Percentiles rank a stretch among this genome's conserved stretches.
phyloP scores from a whole-genome alignment of 2,329 filamentous ascomycete species.

The Aspergillus aculeatus region DNA sequence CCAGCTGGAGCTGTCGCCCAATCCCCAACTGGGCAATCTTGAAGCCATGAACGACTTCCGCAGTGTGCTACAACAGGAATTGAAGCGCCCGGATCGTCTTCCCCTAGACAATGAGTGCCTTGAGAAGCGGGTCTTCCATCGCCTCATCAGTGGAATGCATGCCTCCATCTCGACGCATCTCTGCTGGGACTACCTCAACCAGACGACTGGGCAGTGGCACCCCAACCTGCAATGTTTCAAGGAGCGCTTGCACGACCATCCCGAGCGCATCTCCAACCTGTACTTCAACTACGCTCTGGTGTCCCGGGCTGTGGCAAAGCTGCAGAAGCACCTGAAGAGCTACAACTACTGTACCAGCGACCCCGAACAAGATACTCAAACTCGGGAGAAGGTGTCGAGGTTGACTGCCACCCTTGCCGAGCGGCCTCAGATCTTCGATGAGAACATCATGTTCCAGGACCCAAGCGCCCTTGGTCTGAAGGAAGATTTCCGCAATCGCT shows the following conservation, averaged over 20 bases:
- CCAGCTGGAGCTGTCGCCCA: slow-evolving; percentile 28
- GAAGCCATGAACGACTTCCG: slow-evolving; percentile 62
- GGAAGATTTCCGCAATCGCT: slow-evolving; percentile 95
- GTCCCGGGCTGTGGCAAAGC: slow-evolving; percentile 84
- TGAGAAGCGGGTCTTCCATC: slow-evolving; percentile 98
- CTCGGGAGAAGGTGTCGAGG: slow-evolving; percentile 76
- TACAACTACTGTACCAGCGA: slow-evolving; percentile 96
- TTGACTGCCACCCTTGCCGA: slow-evolving; percentile 70
- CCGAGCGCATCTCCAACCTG: slow-evolving; percentile 91
- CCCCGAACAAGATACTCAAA: slow-evolving; percentile 70
- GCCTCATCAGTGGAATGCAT: slow-evolving; percentile 95
- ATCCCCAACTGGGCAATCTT: slow-evolving; percentile 43
- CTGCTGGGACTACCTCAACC: slow-evolving; percentile 94
- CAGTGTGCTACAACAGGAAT: slow-evolving; percentile 55
- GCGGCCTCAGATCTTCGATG: slow-evolving; percentile 79
- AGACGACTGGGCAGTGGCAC: slow-evolving; percentile 88
- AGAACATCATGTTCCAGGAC: slow-evolving; percentile 87
- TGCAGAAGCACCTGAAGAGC: slow-evolving; percentile 73
- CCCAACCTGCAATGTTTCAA: slow-evolving; percentile 90
- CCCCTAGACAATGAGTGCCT: slow-evolving; percentile 88
- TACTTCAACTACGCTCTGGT: slow-evolving; percentile 99
- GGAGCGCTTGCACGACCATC: slow-evolving; percentile 75
- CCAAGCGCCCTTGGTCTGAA: slow-evolving; percentile 69
- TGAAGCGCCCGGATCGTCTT: slow-evolving; percentile 53
- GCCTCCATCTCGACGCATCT: slow-evolving; percentile 94